Conservation (phyloP, 148 eudicot genomes). For the Amaranthus hypochondriacus region DNA sequence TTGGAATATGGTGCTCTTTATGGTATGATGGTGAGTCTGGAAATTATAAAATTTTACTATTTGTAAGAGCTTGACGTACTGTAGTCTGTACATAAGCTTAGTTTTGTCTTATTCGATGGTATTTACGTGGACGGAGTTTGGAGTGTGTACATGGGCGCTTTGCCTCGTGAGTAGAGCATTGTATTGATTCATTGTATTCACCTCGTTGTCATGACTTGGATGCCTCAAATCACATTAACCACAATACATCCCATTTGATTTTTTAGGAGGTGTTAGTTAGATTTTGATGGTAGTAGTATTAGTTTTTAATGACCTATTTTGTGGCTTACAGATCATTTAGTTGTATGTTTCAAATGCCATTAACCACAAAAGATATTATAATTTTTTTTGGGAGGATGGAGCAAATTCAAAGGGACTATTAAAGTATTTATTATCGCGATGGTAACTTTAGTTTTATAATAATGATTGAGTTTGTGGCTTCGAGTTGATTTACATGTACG, state of each 20-base stretch:
- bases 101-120: conserved; percentile 19
- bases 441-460: no score
- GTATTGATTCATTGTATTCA: conserved; percentile 3
- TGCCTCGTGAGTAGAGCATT: conserved; percentile 1
- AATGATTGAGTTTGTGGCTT: no score
- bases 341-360: not conserved
- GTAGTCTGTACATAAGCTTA: not conserved
- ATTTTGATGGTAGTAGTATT: not conserved
- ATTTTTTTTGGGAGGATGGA: no score
- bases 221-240: not conserved
- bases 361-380: not conserved
- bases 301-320: not conserved
- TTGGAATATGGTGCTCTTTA: not conserved
- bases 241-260: no score
- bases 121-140: conserved; percentile 7
- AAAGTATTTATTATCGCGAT: no score
- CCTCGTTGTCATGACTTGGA: conserved; percentile 14
- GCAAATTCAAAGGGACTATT: no score
- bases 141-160: conserved; percentile 2
- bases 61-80: conserved; percentile 13
- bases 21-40: conserved; percentile 19
- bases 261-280: not conserved
- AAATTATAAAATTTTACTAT: not conserved
- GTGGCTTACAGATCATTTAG: not conserved
- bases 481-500: no score